Conservation (phyloP, 192 early-diverging fungal species). For the Coemansia sp. region DNA sequence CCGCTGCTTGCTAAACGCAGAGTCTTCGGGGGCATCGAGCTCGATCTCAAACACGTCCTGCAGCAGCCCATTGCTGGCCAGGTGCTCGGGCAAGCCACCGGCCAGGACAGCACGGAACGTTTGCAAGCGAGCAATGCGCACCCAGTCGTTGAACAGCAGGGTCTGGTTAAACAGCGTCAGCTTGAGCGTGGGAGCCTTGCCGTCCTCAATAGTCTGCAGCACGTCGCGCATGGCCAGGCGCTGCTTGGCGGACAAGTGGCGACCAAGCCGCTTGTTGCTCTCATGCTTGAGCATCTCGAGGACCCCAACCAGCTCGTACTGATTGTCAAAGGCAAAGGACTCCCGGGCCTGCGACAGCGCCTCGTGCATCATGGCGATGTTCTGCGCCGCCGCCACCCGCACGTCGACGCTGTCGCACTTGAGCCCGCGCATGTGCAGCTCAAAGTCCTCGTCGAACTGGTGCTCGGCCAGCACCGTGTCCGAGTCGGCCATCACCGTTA, state of each 20-base stretch:
- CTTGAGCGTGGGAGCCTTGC: conserved; percentile 54
- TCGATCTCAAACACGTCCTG: conserved; percentile 51
- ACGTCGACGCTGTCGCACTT: conserved; percentile 60
- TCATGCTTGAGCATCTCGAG: conserved; percentile 59
- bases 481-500: conserved; percentile 28
- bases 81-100: conserved; percentile 45
- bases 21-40: conserved; percentile 12
- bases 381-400: conserved; percentile 67
- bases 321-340: conserved; percentile 53
- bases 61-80: conserved; percentile 50
- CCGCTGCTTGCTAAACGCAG: conserved; percentile 6
- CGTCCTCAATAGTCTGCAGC: conserved; percentile 58
- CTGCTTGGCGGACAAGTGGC: conserved; percentile 58
- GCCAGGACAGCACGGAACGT: conserved; percentile 31
- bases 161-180: conserved; percentile 52
- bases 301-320: conserved; percentile 59
- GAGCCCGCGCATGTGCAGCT: conserved; percentile 54
- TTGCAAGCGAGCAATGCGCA: conserved; percentile 41
- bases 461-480: conserved; percentile 21
- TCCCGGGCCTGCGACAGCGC: conserved; percentile 34
- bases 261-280: conserved; percentile 56
- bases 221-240: conserved; percentile 67
- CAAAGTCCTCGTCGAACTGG: conserved; percentile 27
- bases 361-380: conserved; percentile 71
- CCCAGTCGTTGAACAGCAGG: conserved; percentile 60